phyloP scores from a whole-genome alignment of 805 yeast species.

The Lachancea kluyveri region DNA sequence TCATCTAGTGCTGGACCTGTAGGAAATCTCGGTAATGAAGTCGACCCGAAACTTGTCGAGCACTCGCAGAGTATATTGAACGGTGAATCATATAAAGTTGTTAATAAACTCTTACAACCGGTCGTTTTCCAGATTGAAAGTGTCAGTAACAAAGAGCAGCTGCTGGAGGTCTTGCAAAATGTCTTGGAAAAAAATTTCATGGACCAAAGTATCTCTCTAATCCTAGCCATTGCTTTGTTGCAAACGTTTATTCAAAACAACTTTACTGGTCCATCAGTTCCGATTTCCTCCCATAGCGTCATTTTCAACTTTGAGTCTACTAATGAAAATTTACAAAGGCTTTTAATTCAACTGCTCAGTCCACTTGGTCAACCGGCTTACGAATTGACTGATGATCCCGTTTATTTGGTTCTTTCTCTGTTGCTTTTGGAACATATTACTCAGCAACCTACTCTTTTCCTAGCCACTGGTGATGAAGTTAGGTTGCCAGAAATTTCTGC shows the following conservation, averaged over 20 bases:
- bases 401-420: conserved; percentile 38
- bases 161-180: conserved; percentile 1
- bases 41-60: conserved; percentile 4
- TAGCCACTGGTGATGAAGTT: conserved; percentile 13
- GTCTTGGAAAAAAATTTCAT: conserved; percentile 4
- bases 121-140: neutral
- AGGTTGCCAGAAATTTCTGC: conserved; percentile 19
- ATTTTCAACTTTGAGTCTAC: conserved; percentile 14
- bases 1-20: conserved; percentile 14
- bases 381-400: conserved; percentile 47
- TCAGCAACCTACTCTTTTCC: conserved; percentile 26
- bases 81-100: conserved; percentile 20
- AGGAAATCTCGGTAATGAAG: too few relatives aligned
- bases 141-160: conserved; percentile 1
- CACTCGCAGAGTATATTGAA: conserved; percentile 15
- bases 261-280: conserved; percentile 73
- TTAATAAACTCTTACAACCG: conserved; percentile 8
- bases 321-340: conserved; percentile 13
- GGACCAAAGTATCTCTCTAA: conserved; percentile 8
- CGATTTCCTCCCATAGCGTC: conserved; percentile 31
- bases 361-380: conserved; percentile 70
- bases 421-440: conserved; percentile 39
- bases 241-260: conserved; percentile 71
- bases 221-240: conserved; percentile 50
- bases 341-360: conserved; percentile 34